phyloP scores from a whole-genome alignment of 208 protist species.

The Acanthamoeba quina region DNA sequence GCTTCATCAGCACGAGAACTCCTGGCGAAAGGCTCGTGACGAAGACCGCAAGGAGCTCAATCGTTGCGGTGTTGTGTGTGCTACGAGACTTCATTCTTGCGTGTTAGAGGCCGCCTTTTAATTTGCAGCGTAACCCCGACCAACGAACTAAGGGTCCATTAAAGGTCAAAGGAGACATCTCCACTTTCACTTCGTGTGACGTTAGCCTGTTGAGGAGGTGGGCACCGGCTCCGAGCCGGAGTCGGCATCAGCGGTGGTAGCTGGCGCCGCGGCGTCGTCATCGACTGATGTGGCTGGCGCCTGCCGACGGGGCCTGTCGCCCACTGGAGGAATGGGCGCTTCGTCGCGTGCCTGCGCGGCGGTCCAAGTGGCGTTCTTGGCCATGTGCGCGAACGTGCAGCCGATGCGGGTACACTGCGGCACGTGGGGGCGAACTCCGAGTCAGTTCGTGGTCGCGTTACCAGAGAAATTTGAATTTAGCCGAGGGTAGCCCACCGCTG shows the following conservation, averaged over 20 bases:
- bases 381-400: conserved; percentile 29
- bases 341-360: background rate
- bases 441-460: background rate
- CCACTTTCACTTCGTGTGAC: too few relatives aligned
- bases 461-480: background rate
- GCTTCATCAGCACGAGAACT: too few relatives aligned
- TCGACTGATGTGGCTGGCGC: background rate
- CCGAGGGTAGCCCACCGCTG: background rate
- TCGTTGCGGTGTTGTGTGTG: too few relatives aligned
- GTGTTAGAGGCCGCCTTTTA: too few relatives aligned
- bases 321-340: background rate
- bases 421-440: background rate
- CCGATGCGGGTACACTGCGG: background rate
- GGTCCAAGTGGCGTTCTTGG: conserved; percentile 26
- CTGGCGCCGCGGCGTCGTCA: background rate
- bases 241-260: background rate
- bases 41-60: too few relatives aligned
- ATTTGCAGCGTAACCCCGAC: too few relatives aligned
- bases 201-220: too few relatives aligned
- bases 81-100: too few relatives aligned
- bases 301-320: background rate
- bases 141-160: too few relatives aligned
- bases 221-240: too few relatives aligned
- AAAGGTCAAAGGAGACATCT: too few relatives aligned
- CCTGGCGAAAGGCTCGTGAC: too few relatives aligned